Evolutionary conservation across 768 basidiomycete genomes (phyloP), one percentile per base, ranked within the genome.

Genomic region (Pulveroboletus sp.): DNA sequence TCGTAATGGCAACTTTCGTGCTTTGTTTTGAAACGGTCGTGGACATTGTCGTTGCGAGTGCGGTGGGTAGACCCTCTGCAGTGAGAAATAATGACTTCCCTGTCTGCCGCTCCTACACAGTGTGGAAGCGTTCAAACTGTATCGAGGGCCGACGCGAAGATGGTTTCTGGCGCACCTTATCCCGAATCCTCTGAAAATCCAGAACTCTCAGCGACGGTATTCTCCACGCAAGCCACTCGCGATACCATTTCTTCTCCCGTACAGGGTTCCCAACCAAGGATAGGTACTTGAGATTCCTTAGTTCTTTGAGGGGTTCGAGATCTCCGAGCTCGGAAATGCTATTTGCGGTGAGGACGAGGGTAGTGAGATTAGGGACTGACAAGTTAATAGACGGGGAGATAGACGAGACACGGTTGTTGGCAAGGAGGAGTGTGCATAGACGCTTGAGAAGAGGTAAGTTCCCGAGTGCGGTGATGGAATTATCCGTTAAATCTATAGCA

Each of bases 121-220:
- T 46, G 51, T 50, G 54, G 47, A 56, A 56, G 56, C 57, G 42
- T 62, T 69, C 69, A 54, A 63, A 53, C 55, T 59, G 57, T 47
- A 58, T 59, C 53, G 49, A 51, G 51, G 48, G 47, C 28, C 36
- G 54, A 44, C 47, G 43, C 47, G 51, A 57, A 53, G 54, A 49
- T 39, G 46, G 64, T 62, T 68, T 68, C 72, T 68, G 70, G 73
- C 84, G 76, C 75, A 93, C 92, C 83, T 93, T 92, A 70, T 93
- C 91, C 68, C 87, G 84, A 63, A 95, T 89, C 72, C 92, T 83
- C 78, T 92, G 88, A 73, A 90, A 95, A 80, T 95, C 92, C 66
- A 95, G 77, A 73, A 92, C 88, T 79, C 93, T 84, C 65, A 95
- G 79, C 65, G 80, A 78, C 69, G 86, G 83, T 76, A 92, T 76